A percentile compares a stretch with the other conserved stretches of the same genome.
phyloP scores from a whole-genome alignment of 202 grass and related monocot species.

The Sporobolus alterniflorus region DNA sequence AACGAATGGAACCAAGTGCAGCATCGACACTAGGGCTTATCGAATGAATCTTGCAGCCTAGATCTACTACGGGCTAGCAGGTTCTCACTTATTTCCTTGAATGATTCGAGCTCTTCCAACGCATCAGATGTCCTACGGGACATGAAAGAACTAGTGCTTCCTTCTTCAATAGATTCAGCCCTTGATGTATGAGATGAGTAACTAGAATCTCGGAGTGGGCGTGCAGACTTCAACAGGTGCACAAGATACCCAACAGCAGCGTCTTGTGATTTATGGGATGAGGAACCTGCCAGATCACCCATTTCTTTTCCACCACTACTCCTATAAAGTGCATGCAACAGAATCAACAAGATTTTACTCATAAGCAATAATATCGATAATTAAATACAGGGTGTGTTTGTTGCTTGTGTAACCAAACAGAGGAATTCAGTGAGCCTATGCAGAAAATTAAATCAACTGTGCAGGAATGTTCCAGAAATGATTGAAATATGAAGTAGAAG shows the following conservation, averaged over 20 bases:
- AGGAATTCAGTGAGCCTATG: slow-evolving; percentile 6
- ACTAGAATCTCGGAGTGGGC: slow-evolving; percentile 70
- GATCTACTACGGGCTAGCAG: slow-evolving; percentile 68
- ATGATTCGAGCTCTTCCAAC: slow-evolving; percentile 78
- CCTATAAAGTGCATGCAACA: slow-evolving; percentile 48
- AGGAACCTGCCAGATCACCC: slow-evolving; percentile 47
- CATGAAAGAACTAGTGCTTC: slow-evolving; percentile 63
- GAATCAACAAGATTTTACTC: neutral
- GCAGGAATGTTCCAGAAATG: neutral
- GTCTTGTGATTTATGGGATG: slow-evolving; percentile 90
- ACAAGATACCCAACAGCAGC: slow-evolving; percentile 86
- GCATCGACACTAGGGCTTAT: slow-evolving; percentile 34
- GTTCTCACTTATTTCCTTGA: slow-evolving; percentile 76
- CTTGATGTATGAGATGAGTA: slow-evolving; percentile 67
- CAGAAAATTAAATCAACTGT: neutral
- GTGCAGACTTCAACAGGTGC: slow-evolving; percentile 74
- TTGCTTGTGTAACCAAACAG: slow-evolving; percentile 3
- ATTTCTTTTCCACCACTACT: slow-evolving; percentile 75
- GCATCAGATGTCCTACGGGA: slow-evolving; percentile 83
- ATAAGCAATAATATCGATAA: neutral
- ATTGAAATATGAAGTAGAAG: slow-evolving; percentile 10
- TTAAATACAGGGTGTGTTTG: neutral
- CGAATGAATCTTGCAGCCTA: slow-evolving; percentile 54
- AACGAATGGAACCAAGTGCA: neutral
- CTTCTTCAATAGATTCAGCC: slow-evolving; percentile 55